Percentiles rank a stretch among this genome's conserved stretches.
These are phyloP conservation scores for Marasmius oreades DNA, from an alignment of 1,284 basidiomycete genomes.

Conservation along the genomic window DNA sequence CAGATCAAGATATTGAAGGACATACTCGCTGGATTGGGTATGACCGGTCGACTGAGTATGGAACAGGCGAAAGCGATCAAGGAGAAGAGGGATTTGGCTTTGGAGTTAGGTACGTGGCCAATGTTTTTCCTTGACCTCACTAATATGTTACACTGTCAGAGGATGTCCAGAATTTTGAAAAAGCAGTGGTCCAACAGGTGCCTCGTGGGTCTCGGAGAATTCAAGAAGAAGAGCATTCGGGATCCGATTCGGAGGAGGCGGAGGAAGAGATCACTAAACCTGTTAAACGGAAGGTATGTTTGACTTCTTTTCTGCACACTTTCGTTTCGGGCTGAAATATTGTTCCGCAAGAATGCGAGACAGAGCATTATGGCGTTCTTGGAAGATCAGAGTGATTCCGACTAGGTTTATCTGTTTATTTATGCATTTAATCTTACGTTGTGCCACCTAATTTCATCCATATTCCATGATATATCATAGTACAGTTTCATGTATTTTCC, in stretches of 20 bases:
- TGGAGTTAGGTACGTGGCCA: conserved; percentile 66
- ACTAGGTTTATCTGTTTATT: neutral
- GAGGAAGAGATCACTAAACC: conserved; percentile 32
- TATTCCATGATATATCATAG: too few species aligned
- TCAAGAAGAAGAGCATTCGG: conserved; percentile 24
- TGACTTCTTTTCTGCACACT: neutral
- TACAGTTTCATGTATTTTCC: too few species aligned
- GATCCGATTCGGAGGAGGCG: conserved; percentile 12
- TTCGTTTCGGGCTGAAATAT: conserved; percentile 14
- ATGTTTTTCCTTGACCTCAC: neutral
- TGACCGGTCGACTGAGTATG: conserved; percentile 73
- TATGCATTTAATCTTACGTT: neutral
- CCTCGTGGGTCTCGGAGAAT: conserved; percentile 17
- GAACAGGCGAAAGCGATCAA: conserved; percentile 77
- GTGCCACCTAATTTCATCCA: too few species aligned
- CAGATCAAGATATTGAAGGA: conserved; percentile 66
- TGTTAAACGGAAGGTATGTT: conserved; percentile 35
- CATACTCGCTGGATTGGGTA: conserved; percentile 71
- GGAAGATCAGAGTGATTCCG: conserved; percentile 54
- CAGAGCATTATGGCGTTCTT: conserved; percentile 69
- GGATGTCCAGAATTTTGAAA: conserved; percentile 63
- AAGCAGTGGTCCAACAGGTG: conserved; percentile 27
- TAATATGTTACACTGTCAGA: conserved; percentile 33
- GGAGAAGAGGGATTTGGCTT: conserved; percentile 66
- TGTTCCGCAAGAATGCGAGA: conserved; percentile 36